Percentiles rank a stretch among this genome's conserved stretches.
Evolutionary conservation across 2,329 filamentous ascomycete genomes (phyloP).

Genomic region (Claviceps arundinis): DNA sequence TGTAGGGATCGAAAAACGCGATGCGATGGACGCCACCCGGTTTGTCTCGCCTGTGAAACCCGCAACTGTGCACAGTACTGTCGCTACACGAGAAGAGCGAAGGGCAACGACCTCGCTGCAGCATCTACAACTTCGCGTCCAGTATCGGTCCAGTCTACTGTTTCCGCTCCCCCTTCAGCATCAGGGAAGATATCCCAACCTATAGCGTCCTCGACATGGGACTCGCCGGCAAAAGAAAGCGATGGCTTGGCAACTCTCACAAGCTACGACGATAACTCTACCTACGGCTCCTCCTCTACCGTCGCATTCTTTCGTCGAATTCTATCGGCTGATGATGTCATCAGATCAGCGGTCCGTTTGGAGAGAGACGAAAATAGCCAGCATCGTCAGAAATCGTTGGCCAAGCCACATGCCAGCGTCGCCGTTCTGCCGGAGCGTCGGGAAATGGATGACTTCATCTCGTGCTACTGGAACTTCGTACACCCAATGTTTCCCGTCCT

Average conservation of each 20-base stretch:
- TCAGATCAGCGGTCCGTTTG: not conserved
- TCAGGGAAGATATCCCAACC: not conserved
- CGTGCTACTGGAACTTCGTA: conserved; percentile 3
- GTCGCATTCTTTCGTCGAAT: conserved; percentile 3
- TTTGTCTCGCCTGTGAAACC: conserved; percentile 3
- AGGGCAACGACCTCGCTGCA: not conserved
- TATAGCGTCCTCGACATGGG: not conserved
- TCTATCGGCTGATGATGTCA: not conserved
- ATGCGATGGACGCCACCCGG: conserved; percentile 1
- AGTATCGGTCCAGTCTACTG: not conserved
- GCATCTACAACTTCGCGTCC: not conserved
- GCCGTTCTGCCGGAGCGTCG: not conserved
- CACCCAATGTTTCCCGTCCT: conserved; percentile 2
- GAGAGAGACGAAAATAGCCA: not conserved
- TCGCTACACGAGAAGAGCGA: not conserved
- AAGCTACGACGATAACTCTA: conserved; percentile 2
- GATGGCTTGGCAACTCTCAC: conserved; percentile 3
- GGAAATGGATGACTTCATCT: not conserved
- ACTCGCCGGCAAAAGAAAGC: conserved; percentile 1
- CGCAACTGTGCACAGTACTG: not conserved
- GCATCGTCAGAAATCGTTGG: not conserved
- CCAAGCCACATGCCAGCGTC: not conserved
- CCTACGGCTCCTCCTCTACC: conserved; percentile 3
- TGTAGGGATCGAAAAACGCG: conserved; percentile 3
- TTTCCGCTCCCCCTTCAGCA: not conserved